phyloP scores from a whole-genome alignment of 2,329 filamentous ascomycete genomes.

The Phialophora verrucosa region DNA sequence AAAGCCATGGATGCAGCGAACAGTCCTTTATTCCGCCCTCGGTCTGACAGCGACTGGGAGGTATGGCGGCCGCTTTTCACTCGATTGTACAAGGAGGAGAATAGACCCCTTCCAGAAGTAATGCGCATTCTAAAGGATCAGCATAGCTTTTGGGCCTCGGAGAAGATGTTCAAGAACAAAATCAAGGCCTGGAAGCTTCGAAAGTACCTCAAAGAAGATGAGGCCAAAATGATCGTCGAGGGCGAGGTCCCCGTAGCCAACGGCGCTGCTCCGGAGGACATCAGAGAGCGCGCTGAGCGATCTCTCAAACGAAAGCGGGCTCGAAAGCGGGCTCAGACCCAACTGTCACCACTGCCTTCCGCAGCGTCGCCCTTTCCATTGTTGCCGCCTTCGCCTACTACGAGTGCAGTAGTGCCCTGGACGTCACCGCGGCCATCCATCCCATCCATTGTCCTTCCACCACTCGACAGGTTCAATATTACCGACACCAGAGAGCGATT shows the following conservation, averaged over 20 bases:
- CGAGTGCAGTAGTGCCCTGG: slow-evolving; percentile 6
- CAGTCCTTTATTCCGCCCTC: slow-evolving; percentile 11
- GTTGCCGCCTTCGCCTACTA: slow-evolving; percentile 3
- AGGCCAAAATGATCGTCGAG: slow-evolving; percentile 28
- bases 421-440: slow-evolving; percentile 1
- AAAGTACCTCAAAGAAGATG: slow-evolving; percentile 32
- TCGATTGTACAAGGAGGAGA: slow-evolving; percentile 76
- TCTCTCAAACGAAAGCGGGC: slow-evolving; percentile 26
- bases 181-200: slow-evolving; percentile 31
- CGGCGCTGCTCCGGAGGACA: slow-evolving; percentile 4
- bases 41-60: slow-evolving; percentile 60
- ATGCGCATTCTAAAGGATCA: slow-evolving; percentile 70
- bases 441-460: slow-evolving; percentile 10
- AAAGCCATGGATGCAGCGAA: slow-evolving; percentile 5
- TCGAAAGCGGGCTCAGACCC: slow-evolving; percentile 11
- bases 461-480: slow-evolving; percentile 21
- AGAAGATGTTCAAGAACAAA: slow-evolving; percentile 34
- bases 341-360: slow-evolving; percentile 14
- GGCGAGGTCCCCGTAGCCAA: slow-evolving; percentile 15
- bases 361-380: not conserved
- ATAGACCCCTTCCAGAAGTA: slow-evolving; percentile 69
- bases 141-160: slow-evolving; percentile 67
- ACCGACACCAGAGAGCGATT: slow-evolving; percentile 23
- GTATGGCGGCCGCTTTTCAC: slow-evolving; percentile 69
- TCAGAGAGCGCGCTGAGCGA: slow-evolving; percentile 19